Evolutionary conservation across 768 basidiomycete genomes (phyloP).

Genomic region (Russula emetica): DNA sequence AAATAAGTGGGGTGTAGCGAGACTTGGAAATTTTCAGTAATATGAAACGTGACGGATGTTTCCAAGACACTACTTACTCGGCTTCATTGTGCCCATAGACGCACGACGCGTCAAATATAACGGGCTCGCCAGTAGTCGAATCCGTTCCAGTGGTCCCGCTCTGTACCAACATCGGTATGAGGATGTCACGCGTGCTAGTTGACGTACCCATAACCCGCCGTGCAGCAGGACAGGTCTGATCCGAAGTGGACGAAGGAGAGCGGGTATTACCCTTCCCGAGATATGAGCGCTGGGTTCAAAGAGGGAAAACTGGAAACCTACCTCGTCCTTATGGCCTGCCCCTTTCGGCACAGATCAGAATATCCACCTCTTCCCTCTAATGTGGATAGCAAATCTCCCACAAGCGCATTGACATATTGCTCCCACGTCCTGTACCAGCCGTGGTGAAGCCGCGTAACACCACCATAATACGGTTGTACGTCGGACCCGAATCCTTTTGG

Average conservation of each 20-base stretch:
- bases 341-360: conserved; percentile 47
- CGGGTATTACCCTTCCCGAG: conserved; percentile 46
- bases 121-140: conserved; percentile 47
- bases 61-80: conserved; percentile 51
- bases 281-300: neutral
- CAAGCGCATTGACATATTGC: conserved; percentile 57
- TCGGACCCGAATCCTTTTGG: conserved; percentile 61
- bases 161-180: conserved; percentile 35
- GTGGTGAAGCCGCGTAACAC: conserved; percentile 62
- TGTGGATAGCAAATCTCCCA: conserved; percentile 52
- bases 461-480: conserved; percentile 67
- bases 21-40: conserved; percentile 38
- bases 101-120: conserved; percentile 76
- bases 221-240: conserved; percentile 69
- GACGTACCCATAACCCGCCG: conserved; percentile 74
- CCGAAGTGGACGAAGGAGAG: conserved; percentile 52
- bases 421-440: conserved; percentile 75
- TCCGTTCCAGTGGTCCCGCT: conserved; percentile 72
- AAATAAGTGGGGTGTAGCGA: conserved; percentile 76
- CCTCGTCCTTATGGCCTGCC: conserved; percentile 47
- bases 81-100: conserved; percentile 80
- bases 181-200: neutral
- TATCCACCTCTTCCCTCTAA: conserved; percentile 42
- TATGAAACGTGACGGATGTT: neutral
- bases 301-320: conserved; percentile 25